Base-by-base conservation (phyloP, 139 green algal species). In the Haematococcus lacustris region DNA sequence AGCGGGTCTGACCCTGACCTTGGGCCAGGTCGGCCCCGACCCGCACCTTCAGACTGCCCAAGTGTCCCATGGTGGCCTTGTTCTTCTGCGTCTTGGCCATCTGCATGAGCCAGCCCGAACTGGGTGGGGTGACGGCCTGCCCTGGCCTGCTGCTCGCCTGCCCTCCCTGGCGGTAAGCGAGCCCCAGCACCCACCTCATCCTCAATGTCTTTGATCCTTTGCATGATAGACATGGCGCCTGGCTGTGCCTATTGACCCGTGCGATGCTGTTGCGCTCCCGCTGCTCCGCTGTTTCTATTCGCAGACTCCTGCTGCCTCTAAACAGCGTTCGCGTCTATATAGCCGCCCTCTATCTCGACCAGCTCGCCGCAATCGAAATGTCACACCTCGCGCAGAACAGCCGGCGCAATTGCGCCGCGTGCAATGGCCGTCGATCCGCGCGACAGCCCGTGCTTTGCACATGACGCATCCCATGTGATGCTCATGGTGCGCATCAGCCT, bases 51-150 rank as follows among this genome's bases (percentile, higher is more conserved):
- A 99, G 85, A 73, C 91, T 84, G 33, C 95, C 95, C 66, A 98
- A 73, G 73, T 99, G 95, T 1, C 78, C 85, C 7, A 73, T 78
- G 17, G 94, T 98, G 34, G 94, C 95, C 81, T 99, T 99, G 79
- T 99, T 99, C 82, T 98, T 98, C 81, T 99, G 96, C n/a, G 96
- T 99, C 73, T 84, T 90, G 1, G 91, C 92, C 94, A 99, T 99
- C 91, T 97, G 66, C n/a, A 9, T 23, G 25, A 47, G 43, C 17
- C 6, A 2, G 3, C 7, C 6, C 47, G 34, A 28, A 28, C 23
- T 47, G 35, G 62, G 7, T 1, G 21, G 37, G 34, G 38, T 71
- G 9, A 67, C 23, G 30, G 51, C 4, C 70, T 38, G 25, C 3
- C 33, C 70, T 53, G 7, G 33, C n/a, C 41, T 39, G 26, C n/a